phyloP scores from a whole-genome alignment of 352 stramenopile genomes.

The Peronospora tabacina region DNA sequence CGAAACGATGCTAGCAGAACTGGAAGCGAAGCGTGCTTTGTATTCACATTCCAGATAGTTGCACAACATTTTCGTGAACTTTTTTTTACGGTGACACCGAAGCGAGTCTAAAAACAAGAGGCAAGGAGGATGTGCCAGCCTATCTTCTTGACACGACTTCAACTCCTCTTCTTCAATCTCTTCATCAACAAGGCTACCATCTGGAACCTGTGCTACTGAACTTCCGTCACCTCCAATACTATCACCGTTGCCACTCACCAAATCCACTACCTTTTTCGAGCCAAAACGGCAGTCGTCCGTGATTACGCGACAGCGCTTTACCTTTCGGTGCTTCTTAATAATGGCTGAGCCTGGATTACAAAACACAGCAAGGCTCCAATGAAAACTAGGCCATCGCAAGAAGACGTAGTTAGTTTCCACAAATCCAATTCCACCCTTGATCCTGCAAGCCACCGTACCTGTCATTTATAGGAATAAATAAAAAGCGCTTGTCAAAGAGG shows the following conservation, averaged over 20 bases:
- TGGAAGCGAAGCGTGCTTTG: conserved; percentile 27
- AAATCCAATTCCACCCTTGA: background rate
- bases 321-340: conserved; percentile 38
- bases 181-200: conserved; percentile 14
- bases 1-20: conserved; percentile 1
- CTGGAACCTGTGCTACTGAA: background rate
- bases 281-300: background rate
- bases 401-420: conserved; percentile 1
- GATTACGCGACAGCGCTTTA: conserved; percentile 3
- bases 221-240: background rate
- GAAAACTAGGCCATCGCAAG: conserved; percentile 41
- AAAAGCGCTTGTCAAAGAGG: conserved; percentile 78
- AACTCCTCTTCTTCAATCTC: conserved; percentile 49
- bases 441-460: conserved; percentile 26
- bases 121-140: conserved; percentile 48
- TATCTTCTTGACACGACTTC: conserved; percentile 26
- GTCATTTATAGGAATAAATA: conserved; percentile 89
- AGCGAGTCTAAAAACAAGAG: conserved; percentile 94
- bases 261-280: conserved; percentile 28
- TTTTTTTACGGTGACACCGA: conserved; percentile 89
- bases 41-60: conserved; percentile 87
- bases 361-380: conserved; percentile 86
- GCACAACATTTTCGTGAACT: conserved; percentile 70
- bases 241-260: conserved; percentile 20
- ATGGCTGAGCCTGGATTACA: conserved; percentile 75